Conservation (phyloP, 2,329 filamentous ascomycete genomes). For the Phialophora verrucosa region DNA sequence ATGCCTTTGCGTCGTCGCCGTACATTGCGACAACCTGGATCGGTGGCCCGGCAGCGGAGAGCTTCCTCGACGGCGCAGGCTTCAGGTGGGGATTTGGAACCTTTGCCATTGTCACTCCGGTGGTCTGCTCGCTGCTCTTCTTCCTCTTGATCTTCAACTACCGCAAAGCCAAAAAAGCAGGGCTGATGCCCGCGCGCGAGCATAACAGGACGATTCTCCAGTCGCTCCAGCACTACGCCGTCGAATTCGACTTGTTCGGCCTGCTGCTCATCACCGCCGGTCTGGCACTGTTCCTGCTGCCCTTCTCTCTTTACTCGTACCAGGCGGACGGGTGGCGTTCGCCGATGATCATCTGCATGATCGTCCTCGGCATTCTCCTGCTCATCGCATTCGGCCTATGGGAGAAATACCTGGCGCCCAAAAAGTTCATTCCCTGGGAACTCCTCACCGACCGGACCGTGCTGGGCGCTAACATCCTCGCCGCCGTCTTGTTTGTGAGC, state of each 20-base stretch:
- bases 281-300: conserved; percentile 68
- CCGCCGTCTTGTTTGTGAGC: conserved; percentile 53
- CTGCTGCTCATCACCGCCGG: conserved; percentile 64
- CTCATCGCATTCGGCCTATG: conserved; percentile 60
- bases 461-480: conserved; percentile 57
- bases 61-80: conserved; percentile 56
- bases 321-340: conserved; percentile 54
- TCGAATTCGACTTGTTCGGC: conserved; percentile 66
- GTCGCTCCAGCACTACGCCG: conserved; percentile 57
- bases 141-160: conserved; percentile 60
- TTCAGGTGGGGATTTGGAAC: conserved; percentile 68
- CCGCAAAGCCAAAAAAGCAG: conserved; percentile 60
- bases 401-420: conserved; percentile 59
- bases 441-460: conserved; percentile 56
- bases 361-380: conserved; percentile 60
- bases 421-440: conserved; percentile 60
- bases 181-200: conserved; percentile 52
- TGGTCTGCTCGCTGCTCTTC: conserved; percentile 60
- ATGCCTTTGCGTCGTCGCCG: conserved; percentile 62
- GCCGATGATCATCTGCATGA: conserved; percentile 55
- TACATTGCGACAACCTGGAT: conserved; percentile 65
- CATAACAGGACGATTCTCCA: conserved; percentile 48
- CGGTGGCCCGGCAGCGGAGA: conserved; percentile 56
- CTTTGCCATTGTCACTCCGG: conserved; percentile 64
- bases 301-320: conserved; percentile 61